phyloP scores from a whole-genome alignment of 345 rosid species.

The Pelargonium nanum region DNA sequence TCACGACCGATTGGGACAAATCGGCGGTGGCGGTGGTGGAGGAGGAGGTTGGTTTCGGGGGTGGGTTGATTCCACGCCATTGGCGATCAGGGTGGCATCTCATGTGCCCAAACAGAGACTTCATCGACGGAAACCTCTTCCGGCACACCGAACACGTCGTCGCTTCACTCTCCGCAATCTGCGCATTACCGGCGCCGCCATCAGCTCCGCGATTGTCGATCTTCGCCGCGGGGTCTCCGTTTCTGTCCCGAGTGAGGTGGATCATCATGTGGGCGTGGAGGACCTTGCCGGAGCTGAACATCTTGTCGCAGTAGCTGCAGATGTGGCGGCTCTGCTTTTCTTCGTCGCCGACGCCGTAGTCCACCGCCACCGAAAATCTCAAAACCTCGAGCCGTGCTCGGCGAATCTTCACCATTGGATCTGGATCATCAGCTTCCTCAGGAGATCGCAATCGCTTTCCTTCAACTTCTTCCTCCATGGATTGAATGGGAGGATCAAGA shows the following conservation, averaged over 20 bases:
- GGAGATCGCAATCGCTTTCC: too few relatives aligned
- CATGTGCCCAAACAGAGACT: constrained; percentile 92
- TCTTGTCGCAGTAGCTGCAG: constrained; percentile 29
- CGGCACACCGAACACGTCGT: constrained; percentile 92
- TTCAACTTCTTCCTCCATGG: too few relatives aligned
- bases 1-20: too few relatives aligned
- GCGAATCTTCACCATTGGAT: background rate
- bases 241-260: too few relatives aligned
- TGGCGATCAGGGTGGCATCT: constrained; percentile 91
- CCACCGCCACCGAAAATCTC: background rate
- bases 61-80: constrained; percentile 74
- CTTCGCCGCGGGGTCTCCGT: too few relatives aligned
- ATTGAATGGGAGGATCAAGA: too few relatives aligned
- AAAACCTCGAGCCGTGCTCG: too few relatives aligned
- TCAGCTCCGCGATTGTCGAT: too few relatives aligned
- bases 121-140: constrained; percentile 76
- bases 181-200: too few relatives aligned
- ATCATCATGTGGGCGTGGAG: constrained; percentile 45
- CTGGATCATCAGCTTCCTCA: too few relatives aligned
- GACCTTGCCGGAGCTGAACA: constrained; percentile 38
- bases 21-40: too few relatives aligned
- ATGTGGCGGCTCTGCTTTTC: background rate
- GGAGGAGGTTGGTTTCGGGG: constrained; percentile 18
- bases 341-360: background rate
- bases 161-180: too few relatives aligned